phyloP scores from a whole-genome alignment of 345 rosid species.

The Chamaenerion angustifolium region DNA sequence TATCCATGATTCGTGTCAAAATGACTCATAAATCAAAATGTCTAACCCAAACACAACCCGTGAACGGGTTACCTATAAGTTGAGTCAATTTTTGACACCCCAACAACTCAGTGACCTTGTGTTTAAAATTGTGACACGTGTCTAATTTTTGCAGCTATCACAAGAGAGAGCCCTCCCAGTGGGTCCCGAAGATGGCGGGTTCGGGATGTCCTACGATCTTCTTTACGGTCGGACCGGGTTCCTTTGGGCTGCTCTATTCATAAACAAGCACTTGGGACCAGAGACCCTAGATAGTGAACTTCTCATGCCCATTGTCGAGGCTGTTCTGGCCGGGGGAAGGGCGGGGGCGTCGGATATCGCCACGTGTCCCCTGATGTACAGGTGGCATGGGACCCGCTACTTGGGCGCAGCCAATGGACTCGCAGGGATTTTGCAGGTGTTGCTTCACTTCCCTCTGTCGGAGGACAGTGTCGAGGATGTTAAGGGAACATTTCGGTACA shows the following conservation, averaged over 20 bases:
- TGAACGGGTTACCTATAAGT: no score
- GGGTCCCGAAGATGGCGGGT: constrained; percentile 89
- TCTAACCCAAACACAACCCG: no score
- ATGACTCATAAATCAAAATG: no score
- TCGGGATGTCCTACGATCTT: constrained; percentile 93
- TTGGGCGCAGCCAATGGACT: constrained; percentile 93
- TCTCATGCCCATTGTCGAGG: constrained; percentile 55
- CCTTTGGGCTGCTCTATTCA: constrained; percentile 67
- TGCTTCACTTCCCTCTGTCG: constrained; percentile 61
- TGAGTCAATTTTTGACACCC: no score
- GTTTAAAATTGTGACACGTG: no score
- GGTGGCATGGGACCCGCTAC: constrained; percentile 89
- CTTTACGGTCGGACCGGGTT: constrained; percentile 91
- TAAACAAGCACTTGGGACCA: constrained; percentile 56
- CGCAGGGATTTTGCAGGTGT: constrained; percentile 72
- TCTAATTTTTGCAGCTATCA: constrained; percentile 31
- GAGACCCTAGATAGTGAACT: constrained; percentile 34
- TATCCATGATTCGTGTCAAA: no score
- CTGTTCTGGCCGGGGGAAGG: constrained; percentile 76
- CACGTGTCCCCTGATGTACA: constrained; percentile 74
- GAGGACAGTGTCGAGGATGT: constrained; percentile 49
- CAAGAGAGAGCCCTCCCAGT: constrained; percentile 72
- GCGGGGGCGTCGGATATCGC: constrained; percentile 63
- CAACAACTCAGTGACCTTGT: no score
- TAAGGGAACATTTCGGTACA: constrained; percentile 63